Conservation (phyloP, 1,139 yeast genomes). For the Hyphopichia khmerensis region DNA sequence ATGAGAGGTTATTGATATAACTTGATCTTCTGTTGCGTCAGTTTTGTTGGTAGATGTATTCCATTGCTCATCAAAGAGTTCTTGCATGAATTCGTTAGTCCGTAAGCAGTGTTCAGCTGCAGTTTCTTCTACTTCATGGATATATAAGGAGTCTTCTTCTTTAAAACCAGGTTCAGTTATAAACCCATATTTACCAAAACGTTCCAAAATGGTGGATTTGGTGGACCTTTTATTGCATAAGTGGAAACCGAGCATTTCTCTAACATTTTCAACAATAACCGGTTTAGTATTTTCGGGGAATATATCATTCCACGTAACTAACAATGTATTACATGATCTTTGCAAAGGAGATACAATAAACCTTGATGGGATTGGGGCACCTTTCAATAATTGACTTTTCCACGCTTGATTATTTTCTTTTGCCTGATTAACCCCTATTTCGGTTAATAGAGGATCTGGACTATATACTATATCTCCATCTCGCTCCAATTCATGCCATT, state of each 20-base stretch:
- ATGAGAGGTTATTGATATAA: constrained; percentile 57
- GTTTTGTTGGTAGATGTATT: constrained; percentile 17
- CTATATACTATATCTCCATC: constrained; percentile 63
- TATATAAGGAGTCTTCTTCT: constrained; percentile 49
- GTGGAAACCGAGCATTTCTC: constrained; percentile 73
- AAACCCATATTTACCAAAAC: constrained; percentile 28
- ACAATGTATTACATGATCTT: constrained; percentile 58
- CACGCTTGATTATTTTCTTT: constrained; percentile 44
- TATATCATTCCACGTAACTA: constrained; percentile 57
- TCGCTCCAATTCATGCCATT: constrained; percentile 57
- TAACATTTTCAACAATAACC: constrained; percentile 49
- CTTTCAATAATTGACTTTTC: constrained; percentile 39
- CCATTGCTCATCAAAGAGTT: constrained; percentile 40
- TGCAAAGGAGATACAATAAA: constrained; percentile 67
- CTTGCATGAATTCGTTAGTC: constrained; percentile 48
- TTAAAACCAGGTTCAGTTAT: constrained; percentile 44
- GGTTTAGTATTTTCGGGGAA: constrained; percentile 28
- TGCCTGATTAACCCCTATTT: constrained; percentile 50
- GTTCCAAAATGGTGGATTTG: constrained; percentile 30
- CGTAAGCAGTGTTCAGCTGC: constrained; percentile 51
- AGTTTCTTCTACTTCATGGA: constrained; percentile 26
- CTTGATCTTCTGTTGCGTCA: constrained; percentile 10
- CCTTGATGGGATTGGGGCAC: constrained; percentile 53
- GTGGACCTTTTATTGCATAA: constrained; percentile 62
- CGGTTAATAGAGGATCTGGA: constrained; percentile 67